Conservation (phyloP, 495 filamentous ascomycete species). For the Xanthoparmelia taractica region DNA sequence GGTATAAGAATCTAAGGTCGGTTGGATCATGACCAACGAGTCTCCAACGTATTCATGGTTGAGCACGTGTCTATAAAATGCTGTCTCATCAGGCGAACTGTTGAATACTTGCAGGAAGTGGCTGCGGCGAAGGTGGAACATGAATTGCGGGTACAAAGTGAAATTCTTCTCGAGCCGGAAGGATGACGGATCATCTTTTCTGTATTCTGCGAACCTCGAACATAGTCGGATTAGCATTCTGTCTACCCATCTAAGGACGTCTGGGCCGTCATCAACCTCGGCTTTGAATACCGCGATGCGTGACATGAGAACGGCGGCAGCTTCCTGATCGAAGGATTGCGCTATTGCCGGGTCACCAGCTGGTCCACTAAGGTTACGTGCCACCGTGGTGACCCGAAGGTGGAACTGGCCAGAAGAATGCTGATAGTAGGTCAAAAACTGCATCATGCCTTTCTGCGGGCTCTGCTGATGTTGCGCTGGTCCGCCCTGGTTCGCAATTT, state of each 20-base stretch:
- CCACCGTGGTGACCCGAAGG: slow-evolving; percentile 88
- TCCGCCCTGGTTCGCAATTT: slow-evolving; percentile 91
- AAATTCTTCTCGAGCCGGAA: slow-evolving; percentile 99
- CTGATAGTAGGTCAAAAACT: slow-evolving; percentile 98
- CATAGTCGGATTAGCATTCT: slow-evolving; percentile 97
- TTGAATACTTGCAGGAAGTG: slow-evolving; percentile 99
- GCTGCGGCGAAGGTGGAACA: slow-evolving; percentile 96
- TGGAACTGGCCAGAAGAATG: slow-evolving; percentile 95
- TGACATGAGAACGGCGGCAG: slow-evolving; percentile 95
- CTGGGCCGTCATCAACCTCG: slow-evolving; percentile 97
- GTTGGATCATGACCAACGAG: slow-evolving; percentile 98
- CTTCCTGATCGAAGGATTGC: slow-evolving; percentile 97
- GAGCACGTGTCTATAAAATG: slow-evolving; percentile 94
- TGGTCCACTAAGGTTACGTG: slow-evolving; percentile 84
- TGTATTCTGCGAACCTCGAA: slow-evolving; percentile 94
- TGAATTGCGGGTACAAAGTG: slow-evolving; percentile 97
- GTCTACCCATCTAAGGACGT: slow-evolving; percentile 97
- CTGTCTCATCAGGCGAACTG: slow-evolving; percentile 97
- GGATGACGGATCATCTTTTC: slow-evolving; percentile 96
- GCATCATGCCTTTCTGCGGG: slow-evolving; percentile 90
- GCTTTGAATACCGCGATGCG: slow-evolving; percentile 98
- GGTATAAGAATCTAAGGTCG: slow-evolving; percentile 94
- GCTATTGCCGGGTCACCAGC: slow-evolving; percentile 96
- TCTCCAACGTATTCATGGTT: slow-evolving; percentile 97
- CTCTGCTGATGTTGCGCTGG: slow-evolving; percentile 78